Conservation (phyloP, 192 early-diverging fungal species). For the Fimicolochytrium jonesii region DNA sequence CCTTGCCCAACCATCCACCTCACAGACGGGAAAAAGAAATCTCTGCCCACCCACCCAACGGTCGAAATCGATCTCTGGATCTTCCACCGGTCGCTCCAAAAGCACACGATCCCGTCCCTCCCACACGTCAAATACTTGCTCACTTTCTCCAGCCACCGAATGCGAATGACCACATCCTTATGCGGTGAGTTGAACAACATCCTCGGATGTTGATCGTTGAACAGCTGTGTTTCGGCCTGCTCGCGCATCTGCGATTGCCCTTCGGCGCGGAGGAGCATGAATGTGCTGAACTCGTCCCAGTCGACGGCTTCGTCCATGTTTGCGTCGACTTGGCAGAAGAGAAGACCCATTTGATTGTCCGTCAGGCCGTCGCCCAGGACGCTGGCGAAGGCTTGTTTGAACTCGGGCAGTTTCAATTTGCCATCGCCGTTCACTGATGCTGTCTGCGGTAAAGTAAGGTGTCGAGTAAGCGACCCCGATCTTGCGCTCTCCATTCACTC, state of each 20-base stretch:
- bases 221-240: slow-evolving; percentile 36
- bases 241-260: slow-evolving; percentile 46
- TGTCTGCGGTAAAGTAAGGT: neutral
- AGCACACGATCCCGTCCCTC: slow-evolving; percentile 45
- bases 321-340: slow-evolving; percentile 60
- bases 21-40: no score
- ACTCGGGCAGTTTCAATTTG: slow-evolving; percentile 32
- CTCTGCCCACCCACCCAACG: slow-evolving; percentile 33
- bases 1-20: no score
- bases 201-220: slow-evolving; percentile 17
- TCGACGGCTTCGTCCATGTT: slow-evolving; percentile 52
- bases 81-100: slow-evolving; percentile 48
- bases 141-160: slow-evolving; percentile 27
- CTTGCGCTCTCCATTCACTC: no score
- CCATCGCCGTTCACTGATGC: slow-evolving; percentile 3
- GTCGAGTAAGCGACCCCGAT: no score
- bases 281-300: slow-evolving; percentile 61
- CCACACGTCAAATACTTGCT: slow-evolving; percentile 38
- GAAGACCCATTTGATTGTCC: slow-evolving; percentile 49
- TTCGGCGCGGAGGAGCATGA: slow-evolving; percentile 50
- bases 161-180: slow-evolving; percentile 36
- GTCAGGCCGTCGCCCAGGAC: slow-evolving; percentile 42
- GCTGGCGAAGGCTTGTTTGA: slow-evolving; percentile 44
- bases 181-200: slow-evolving; percentile 35
- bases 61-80: slow-evolving; percentile 36